These are phyloP conservation scores for Pseudogymnoascus sp. DNA, from an alignment of 2,329 filamentous ascomycete genomes.

Conservation along the genomic window DNA sequence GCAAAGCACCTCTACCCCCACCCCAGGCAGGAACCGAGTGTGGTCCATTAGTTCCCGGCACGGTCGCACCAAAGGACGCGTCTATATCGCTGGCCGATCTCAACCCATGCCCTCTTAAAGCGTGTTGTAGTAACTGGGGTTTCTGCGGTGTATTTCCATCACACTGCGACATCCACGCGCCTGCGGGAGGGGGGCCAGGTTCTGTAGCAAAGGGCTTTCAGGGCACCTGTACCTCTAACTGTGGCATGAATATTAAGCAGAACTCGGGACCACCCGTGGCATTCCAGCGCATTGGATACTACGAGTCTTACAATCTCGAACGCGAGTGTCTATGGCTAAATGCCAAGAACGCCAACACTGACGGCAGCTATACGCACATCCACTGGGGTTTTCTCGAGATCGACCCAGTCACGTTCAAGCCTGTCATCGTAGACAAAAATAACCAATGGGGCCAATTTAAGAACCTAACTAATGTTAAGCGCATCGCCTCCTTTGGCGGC, in stretches of 20 bases:
- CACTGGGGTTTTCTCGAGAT: conserved; percentile 31
- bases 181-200: too few relatives aligned
- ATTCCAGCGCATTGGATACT: conserved; percentile 28
- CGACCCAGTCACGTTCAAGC: too few relatives aligned
- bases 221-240: conserved; percentile 36
- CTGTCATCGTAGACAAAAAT: too few relatives aligned
- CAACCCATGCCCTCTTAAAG: conserved; percentile 38
- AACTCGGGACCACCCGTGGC: conserved; percentile 18
- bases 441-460: background rate
- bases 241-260: conserved; percentile 33
- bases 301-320: conserved; percentile 27
- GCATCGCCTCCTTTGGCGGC: conserved; percentile 35
- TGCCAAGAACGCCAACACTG: conserved; percentile 17
- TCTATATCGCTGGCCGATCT: conserved; percentile 30
- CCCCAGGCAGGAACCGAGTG: conserved; percentile 34
- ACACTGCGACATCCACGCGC: too few relatives aligned
- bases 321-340: conserved; percentile 27
- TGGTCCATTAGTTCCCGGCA: conserved; percentile 39
- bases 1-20: conserved; percentile 36
- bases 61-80: conserved; percentile 28
- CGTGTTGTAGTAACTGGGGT: conserved; percentile 24
- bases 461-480: background rate
- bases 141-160: conserved; percentile 33
- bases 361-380: conserved; percentile 27
- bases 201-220: conserved; percentile 27